Evolutionary conservation across 106 monocot species (phyloP), one percentile per base, ranked within the genome.

Genomic region (Acorus calamus): DNA sequence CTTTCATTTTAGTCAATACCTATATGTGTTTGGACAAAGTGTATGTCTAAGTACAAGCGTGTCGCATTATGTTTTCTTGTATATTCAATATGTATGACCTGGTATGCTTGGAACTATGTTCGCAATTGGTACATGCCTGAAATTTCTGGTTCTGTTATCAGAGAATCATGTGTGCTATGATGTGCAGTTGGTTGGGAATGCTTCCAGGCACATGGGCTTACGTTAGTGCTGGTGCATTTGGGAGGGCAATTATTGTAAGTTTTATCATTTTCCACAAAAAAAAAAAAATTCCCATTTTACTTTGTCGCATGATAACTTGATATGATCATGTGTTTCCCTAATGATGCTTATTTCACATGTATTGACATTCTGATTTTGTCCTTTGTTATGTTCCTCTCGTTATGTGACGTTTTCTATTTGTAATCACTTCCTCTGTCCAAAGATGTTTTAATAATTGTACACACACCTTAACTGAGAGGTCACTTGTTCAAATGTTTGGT

Each of bases 151-250:
- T 11, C 47, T 41, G 11, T 64, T 4, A 14, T 9, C 58, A 4
- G 46, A 13, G 57, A 3, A 67, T 65, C 49, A 7, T 43, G 46
- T 6, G 48, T 7, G 10, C 47, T 13, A 65, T 71, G 11, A 7
- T 46, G 3, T 70, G 48, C 76, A 88, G 87, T 75, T 88, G 87
- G 87, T 78, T 88, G 73, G 87, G 87, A 55, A 88, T 88, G 87
- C 87, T 88, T 84, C 87, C 87, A 50, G 87, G 87, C 47, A 74
- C 87, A 53, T 88, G 87, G 87, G 87, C 87, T 72, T 88, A 88
- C 73, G 87, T 88, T 45, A 84, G 87, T 66, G 87, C 87, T 8
- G 87, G 87, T 56, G 87, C 87, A 73, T 84, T 88, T 73, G 87
- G 87, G 42, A 71, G 87, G 69, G 87, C 87, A 44, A 76, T 88